A percentile compares a stretch with the other conserved stretches of the same genome.
These are phyloP conservation scores for Quercus mongolica DNA, from an alignment of 306 rosid species.

Conservation along the genomic window DNA sequence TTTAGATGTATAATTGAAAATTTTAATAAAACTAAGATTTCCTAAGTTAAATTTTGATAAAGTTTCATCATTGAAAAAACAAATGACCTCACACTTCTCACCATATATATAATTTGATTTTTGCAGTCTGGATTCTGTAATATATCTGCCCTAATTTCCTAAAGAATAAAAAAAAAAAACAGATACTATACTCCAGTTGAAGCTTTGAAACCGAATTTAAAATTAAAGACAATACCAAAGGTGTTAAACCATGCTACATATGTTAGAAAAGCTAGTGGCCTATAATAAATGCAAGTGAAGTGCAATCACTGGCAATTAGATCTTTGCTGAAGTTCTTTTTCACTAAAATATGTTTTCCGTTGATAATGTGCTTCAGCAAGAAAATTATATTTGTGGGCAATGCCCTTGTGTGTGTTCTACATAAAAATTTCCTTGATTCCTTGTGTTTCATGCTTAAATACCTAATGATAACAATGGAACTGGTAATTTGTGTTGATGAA, in stretches of 20 bases:
- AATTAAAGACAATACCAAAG: neutral
- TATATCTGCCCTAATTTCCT: neutral
- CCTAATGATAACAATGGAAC: no score
- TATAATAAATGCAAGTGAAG: neutral
- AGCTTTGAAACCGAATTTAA: neutral
- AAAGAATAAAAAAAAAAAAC: neutral
- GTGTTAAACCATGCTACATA: neutral
- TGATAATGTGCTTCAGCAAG: neutral
- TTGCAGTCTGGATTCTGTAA: neutral
- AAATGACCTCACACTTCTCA: neutral
- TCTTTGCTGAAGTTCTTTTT: neutral
- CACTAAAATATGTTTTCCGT: neutral
- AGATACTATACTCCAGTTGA: neutral
- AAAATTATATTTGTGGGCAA: neutral
- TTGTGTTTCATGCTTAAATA: no score
- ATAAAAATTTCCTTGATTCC: neutral
- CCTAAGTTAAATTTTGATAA: neutral
- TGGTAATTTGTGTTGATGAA: no score
- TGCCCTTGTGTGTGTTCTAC: neutral
- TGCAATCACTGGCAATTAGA: neutral
- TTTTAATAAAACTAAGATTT: neutral
- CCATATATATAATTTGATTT: neutral
- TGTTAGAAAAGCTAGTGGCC: neutral
- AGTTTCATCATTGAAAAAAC: neutral
- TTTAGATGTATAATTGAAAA: neutral